Evolutionary conservation across 78 protist genomes (phyloP).

Genomic region (Tieghemostelium lacteum): DNA sequence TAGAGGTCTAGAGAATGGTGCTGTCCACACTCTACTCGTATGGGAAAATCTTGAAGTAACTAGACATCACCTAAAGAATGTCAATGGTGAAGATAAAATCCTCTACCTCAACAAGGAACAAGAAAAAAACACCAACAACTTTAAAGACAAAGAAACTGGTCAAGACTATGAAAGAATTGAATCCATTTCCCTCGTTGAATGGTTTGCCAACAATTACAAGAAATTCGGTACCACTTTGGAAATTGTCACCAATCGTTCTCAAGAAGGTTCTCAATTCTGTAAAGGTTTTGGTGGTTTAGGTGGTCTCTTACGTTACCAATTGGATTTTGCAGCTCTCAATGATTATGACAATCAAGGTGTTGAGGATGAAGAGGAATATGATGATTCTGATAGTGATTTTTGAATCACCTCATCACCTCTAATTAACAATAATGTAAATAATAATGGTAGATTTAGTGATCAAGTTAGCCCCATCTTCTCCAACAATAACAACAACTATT

Average conservation of each 20-base stretch:
- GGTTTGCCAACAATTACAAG: slow-evolving; percentile 97
- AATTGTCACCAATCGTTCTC: slow-evolving; percentile 96
- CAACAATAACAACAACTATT: too few species aligned
- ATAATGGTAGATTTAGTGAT: too few species aligned
- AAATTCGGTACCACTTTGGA: slow-evolving; percentile 95
- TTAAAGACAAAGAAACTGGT: slow-evolving; percentile 85
- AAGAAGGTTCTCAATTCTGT: slow-evolving; percentile 99
- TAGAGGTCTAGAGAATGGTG: slow-evolving; percentile 96
- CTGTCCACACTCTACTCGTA: slow-evolving; percentile 93
- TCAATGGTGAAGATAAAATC: slow-evolving; percentile 58
- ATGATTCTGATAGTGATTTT: slow-evolving; percentile 60
- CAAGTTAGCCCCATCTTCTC: too few species aligned
- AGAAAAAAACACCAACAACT: slow-evolving; percentile 56
- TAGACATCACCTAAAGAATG: slow-evolving; percentile 78
- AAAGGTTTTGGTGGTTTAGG: slow-evolving; percentile 99
- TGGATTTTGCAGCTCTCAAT: slow-evolving; percentile 66
- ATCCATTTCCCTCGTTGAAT: slow-evolving; percentile 93
- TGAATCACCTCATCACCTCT: slow-evolving; percentile 2
- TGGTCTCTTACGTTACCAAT: slow-evolving; percentile 93
- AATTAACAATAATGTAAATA: too few species aligned
- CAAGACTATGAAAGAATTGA: slow-evolving; percentile 89
- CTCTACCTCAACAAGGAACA: slow-evolving; percentile 83
- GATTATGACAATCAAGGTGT: slow-evolving; percentile 77
- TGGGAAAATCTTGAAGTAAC: slow-evolving; percentile 93
- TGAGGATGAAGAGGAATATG: slow-evolving; percentile 61